These are phyloP conservation scores for Panicum virgatum DNA, from an alignment of 202 grass and related monocot species.

Conservation along the genomic window DNA sequence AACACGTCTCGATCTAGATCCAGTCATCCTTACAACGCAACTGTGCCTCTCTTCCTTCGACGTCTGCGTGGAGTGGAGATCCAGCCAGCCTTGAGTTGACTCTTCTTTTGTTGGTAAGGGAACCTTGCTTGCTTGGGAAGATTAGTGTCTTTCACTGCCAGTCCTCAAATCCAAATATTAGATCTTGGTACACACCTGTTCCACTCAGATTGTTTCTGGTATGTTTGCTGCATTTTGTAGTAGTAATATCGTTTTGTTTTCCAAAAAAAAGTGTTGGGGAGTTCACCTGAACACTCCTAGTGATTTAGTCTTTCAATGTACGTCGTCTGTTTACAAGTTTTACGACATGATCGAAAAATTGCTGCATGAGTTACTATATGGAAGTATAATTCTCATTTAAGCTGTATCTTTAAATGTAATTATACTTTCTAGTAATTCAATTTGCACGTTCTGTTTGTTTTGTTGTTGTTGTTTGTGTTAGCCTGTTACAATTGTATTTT, in stretches of 20 bases:
- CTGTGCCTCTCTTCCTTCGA: neutral
- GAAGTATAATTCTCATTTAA: neutral
- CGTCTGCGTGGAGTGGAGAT: neutral
- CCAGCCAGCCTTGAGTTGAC: neutral
- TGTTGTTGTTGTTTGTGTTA: neutral
- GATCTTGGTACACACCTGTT: neutral
- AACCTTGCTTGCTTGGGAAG: neutral
- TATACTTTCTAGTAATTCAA: neutral
- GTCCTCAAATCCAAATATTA: neutral
- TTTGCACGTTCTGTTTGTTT: neutral
- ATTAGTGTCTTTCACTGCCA: neutral
- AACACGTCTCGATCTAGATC: neutral
- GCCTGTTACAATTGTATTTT: neutral
- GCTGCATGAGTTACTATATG: neutral
- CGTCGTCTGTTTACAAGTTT: neutral
- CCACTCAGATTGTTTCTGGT: neutral
- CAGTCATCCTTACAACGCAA: neutral
- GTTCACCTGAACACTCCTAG: neutral
- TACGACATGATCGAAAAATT: neutral
- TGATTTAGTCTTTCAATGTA: neutral
- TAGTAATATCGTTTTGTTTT: neutral
- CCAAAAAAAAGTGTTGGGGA: neutral
- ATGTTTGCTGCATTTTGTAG: neutral
- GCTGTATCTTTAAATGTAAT: neutral
- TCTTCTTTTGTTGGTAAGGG: conserved; percentile 2